Base-by-base conservation (phyloP, 116 monocot genomes). In the Thalassia testudinum region DNA sequence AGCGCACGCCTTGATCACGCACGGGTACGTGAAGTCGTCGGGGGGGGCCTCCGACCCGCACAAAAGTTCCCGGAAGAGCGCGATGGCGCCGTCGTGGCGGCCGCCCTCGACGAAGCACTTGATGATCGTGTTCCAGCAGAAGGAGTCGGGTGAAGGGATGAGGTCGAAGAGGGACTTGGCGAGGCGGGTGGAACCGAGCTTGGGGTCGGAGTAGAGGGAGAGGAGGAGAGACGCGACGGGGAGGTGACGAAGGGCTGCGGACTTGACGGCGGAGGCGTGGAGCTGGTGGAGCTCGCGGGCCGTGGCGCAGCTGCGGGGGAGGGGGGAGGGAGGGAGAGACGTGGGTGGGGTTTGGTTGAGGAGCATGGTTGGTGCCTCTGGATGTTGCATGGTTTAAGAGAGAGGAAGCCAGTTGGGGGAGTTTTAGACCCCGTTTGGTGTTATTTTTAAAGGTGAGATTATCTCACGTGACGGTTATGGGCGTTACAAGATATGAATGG, bases 1-100 rank as follows among this genome's bases (percentile, higher is more conserved):
- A 20, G 65, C 72, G 57, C 85, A 85, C 24, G 85, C 85, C 50
- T 50, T 50, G 2, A 50, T 12, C 10, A 24, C 50, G 50, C 2
- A 50, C 23, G 50, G 20, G 22, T 17, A 19, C 12, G 23, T 8
- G 50, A 23, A 50, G 21, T 24, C 5, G 14, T 57, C 38, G 13
- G 19, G 11, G 1, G 5, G 10, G 21, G 14, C 19, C 5, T 44
- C 44, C 17, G 44, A 44, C 10, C 50, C 22, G 14, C 50, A 50
- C 12, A 50, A 21, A 7, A 24, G 11, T 1, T 13, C 50, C 3
- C 19, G 50, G 50, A 50, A 24, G 14, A 50, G 50, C 14, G 24
- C 11, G 12, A 50, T 11, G 50, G 50, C 50, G 12, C 12, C 50
- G 12, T 23, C 20, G 24, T 5, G 23, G 23, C 24, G 50, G 21